Evolutionary conservation across 176 grass and related monocot species (phyloP).

Genomic region (Pontederia paniculata): DNA sequence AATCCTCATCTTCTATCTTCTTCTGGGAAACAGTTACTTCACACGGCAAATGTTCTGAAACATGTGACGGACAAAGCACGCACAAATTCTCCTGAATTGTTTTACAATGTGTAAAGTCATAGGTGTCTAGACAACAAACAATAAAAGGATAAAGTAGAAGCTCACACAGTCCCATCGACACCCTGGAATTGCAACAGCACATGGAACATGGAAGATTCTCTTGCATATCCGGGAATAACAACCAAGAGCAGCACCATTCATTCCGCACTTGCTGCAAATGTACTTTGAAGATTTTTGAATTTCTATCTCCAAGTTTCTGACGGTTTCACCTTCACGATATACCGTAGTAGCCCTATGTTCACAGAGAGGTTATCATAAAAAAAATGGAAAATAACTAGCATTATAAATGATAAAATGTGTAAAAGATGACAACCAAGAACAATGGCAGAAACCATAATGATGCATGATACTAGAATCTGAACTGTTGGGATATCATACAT

Average conservation of each 20-base stretch:
- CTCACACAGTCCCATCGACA: conserved; percentile 65
- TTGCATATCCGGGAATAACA: conserved; percentile 20
- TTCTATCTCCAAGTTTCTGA: conserved; percentile 41
- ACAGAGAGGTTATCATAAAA: no score
- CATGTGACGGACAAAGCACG: conserved; percentile 10
- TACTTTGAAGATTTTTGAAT: conserved; percentile 27
- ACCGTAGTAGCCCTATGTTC: no score
- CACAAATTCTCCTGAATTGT: conserved; percentile 6
- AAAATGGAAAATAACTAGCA: no score
- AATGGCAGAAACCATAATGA: no score
- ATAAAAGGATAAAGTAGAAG: background rate
- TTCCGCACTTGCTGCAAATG: conserved; percentile 38
- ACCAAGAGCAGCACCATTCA: conserved; percentile 38
- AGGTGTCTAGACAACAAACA: background rate
- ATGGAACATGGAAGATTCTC: conserved; percentile 42
- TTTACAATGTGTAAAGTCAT: background rate
- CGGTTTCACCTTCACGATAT: conserved; percentile 6
- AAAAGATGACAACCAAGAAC: no score
- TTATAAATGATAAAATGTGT: no score
- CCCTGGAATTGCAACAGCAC: conserved; percentile 29
- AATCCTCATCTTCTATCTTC: background rate
- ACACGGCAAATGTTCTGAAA: background rate
- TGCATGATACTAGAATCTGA: no score
- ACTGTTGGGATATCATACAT: no score
- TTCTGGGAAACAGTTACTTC: background rate